phyloP scores from a whole-genome alignment of 345 rosid genomes.

The Salix udensis region DNA sequence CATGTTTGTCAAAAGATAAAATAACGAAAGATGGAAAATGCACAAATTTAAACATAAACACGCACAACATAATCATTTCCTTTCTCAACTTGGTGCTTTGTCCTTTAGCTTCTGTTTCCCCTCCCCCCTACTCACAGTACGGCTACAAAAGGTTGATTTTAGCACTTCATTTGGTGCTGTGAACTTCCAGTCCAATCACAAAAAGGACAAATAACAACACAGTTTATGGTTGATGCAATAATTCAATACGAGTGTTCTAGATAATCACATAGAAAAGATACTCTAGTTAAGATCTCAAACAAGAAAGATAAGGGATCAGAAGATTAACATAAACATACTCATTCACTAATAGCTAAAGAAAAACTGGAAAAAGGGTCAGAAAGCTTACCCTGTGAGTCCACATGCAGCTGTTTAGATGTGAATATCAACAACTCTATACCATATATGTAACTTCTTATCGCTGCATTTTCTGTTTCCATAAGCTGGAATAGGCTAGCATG shows the following conservation, averaged over 20 bases:
- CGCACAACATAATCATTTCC: not conserved
- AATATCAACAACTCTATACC: slow-evolving; percentile 58
- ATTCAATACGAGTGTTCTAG: not conserved
- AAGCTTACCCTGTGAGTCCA: slow-evolving; percentile 40
- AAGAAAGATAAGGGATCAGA: not conserved
- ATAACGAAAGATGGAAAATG: no score
- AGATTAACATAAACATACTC: not conserved
- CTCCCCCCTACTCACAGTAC: not conserved
- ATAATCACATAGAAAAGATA: not conserved
- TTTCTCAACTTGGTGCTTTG: not conserved
- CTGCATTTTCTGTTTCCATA: slow-evolving; percentile 35
- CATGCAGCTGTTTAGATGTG: slow-evolving; percentile 47
- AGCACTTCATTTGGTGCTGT: not conserved
- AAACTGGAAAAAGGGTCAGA: not conserved
- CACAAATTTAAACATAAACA: no score
- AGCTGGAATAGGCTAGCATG: slow-evolving; percentile 28
- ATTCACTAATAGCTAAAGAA: not conserved
- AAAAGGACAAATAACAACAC: not conserved
- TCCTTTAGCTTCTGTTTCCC: not conserved
- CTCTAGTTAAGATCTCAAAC: not conserved
- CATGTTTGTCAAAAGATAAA: no score
- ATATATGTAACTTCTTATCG: slow-evolving; percentile 39
- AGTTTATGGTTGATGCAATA: not conserved
- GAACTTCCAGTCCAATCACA: not conserved
- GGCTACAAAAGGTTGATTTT: not conserved